Base-by-base conservation (phyloP, 2,329 filamentous ascomycete genomes). In the Alternaria alternata region DNA sequence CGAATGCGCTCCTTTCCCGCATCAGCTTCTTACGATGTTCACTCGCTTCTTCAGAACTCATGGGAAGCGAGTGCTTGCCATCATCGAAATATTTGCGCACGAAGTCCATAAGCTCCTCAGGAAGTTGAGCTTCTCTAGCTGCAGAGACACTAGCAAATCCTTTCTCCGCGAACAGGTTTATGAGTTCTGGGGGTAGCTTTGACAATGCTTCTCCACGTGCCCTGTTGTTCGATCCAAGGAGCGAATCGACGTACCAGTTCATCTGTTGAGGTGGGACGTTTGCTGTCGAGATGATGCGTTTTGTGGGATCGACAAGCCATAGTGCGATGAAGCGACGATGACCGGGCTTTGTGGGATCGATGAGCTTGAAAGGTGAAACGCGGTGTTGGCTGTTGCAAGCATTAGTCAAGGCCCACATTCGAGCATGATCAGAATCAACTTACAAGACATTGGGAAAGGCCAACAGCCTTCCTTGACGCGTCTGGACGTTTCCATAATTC, bases 231-330 rank as follows among this genome's bases (percentile, higher is more conserved):
- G 36, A 30, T 5, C 66, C 64, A 11, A 71, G 49, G 3, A 67
- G 9, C 5, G 63, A 51, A 3, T 69, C 64, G 9, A 39, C 55
- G 72, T 76, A 81, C 84, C 84, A 87, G 3, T 81, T 75, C 24
- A 78, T 68, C 59, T 80, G 81, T 66, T 87, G 84, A 3, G 83
- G 83, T 1, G 84, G 83, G 0, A 86, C 79, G 57, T 86, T 84
- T 0, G 80, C 79, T 0, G 82, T 85, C 3, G 78, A 87, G 9
- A 86, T 78, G 49, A 89, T 80, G 7, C 81, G 81, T 5, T 76
- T 67, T 30, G 82, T 68, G 0, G 87, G 87, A 64, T 89, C 87
- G 3, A 89, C 83, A 2, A 90, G 80, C 70, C 84, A 89, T 39
- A 89, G 78, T 0, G 84, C 84, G 0, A 89, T 75, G 55, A 89